Evolutionary conservation across 306 rosid species (phyloP).

Genomic region (Cicer yamashitae): DNA sequence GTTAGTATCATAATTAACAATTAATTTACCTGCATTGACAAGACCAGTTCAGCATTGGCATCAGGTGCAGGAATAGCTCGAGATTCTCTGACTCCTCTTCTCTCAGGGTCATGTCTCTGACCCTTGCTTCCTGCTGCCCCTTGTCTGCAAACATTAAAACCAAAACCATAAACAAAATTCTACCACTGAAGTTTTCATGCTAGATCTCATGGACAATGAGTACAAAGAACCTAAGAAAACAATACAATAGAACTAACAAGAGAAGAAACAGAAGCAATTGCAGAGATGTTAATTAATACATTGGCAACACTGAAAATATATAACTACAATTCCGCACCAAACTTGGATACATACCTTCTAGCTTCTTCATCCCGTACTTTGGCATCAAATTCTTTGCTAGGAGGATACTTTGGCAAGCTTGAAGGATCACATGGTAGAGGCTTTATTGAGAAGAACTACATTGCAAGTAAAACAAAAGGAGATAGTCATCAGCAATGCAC

Average conservation of each 20-base stretch:
- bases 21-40: slow-evolving; percentile 88
- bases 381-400: slow-evolving; percentile 98
- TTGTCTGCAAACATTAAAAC: slow-evolving; percentile 63
- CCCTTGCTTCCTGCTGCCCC: slow-evolving; percentile 87
- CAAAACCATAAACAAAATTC: slow-evolving; percentile 33
- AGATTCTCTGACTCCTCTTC: slow-evolving; percentile 80
- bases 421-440: slow-evolving; percentile 98
- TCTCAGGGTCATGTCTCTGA: slow-evolving; percentile 76
- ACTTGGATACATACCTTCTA: slow-evolving; percentile 67
- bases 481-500: slow-evolving; percentile 33
- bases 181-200: slow-evolving; percentile 28
- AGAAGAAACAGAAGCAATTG: too few species aligned
- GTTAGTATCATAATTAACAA: slow-evolving; percentile 16
- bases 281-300: background rate
- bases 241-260: too few species aligned
- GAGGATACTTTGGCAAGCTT: slow-evolving; percentile 96
- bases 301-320: slow-evolving; percentile 15
- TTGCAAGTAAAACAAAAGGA: slow-evolving; percentile 39
- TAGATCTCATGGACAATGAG: background rate
- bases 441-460: slow-evolving; percentile 81
- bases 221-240: slow-evolving; percentile 14
- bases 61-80: slow-evolving; percentile 98
- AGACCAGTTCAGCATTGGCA: slow-evolving; percentile 94
- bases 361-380: slow-evolving; percentile 97
- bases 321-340: slow-evolving; percentile 32